Conservation (phyloP, 306 rosid species). For the Pyrus bretschneideri region DNA sequence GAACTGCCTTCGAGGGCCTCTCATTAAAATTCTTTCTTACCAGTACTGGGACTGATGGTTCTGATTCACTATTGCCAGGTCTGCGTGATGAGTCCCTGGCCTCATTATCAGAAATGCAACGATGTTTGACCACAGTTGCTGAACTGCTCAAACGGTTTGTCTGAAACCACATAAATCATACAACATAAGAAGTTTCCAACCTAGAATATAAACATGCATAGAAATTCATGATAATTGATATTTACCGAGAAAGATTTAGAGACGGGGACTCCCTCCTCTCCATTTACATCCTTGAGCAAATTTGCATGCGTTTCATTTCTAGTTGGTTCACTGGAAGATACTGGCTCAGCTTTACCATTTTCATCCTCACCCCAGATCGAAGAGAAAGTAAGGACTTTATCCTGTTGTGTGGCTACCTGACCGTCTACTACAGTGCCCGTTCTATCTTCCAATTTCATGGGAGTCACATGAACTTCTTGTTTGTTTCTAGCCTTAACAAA, state of each 20-base stretch:
- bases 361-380: too few relatives aligned
- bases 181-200: not conserved
- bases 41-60: conserved; percentile 25
- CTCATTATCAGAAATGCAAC: conserved; percentile 14
- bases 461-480: conserved; percentile 22
- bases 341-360: too few relatives aligned
- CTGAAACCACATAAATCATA: conserved; percentile 39
- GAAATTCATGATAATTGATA: conserved; percentile 8
- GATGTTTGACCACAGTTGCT: conserved; percentile 22
- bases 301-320: too few relatives aligned
- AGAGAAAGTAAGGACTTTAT: too few relatives aligned
- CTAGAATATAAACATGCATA: not conserved
- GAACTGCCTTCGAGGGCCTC: conserved; percentile 31
- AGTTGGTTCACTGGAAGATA: too few relatives aligned
- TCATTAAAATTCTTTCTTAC: conserved; percentile 22
- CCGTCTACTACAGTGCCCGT: conserved; percentile 14
- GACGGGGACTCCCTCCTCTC: too few relatives aligned
- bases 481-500: not conserved
- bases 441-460: conserved; percentile 17
- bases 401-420: conserved; percentile 2
- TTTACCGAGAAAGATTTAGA: conserved; percentile 12
- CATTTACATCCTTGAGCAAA: too few relatives aligned
- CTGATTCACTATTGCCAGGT: conserved; percentile 22
- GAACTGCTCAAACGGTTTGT: conserved; percentile 23
- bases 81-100: conserved; percentile 24